A percentile compares a stretch with the other conserved stretches of the same genome.
Evolutionary conservation across 2,329 filamentous ascomycete genomes (phyloP).

Genomic region (Diaporthe aspalathi): DNA sequence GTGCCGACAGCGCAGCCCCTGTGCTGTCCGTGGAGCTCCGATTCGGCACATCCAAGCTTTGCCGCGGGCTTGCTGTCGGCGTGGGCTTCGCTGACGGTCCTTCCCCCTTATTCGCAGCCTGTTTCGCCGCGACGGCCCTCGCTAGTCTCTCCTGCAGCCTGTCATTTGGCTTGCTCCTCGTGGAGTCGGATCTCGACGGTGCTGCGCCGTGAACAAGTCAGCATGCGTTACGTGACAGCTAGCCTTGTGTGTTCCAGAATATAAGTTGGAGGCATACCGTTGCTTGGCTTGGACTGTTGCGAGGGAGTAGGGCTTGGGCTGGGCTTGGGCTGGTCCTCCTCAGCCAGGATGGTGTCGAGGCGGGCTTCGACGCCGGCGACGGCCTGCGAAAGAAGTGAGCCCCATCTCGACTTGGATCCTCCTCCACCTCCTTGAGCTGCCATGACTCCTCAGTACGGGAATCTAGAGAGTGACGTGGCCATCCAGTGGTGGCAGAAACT

Average conservation of each 20-base stretch:
- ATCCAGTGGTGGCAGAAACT: conserved; percentile 33
- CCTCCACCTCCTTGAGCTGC: conserved; percentile 59
- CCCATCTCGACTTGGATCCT: conserved; percentile 73
- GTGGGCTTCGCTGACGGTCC: conserved; percentile 58
- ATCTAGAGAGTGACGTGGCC: conserved; percentile 38
- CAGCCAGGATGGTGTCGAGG: conserved; percentile 89
- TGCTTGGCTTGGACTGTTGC: conserved; percentile 49
- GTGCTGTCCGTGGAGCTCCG: conserved; percentile 48
- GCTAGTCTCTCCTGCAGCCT: conserved; percentile 90
- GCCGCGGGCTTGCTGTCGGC: conserved; percentile 53
- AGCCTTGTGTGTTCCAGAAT: no score
- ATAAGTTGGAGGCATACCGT: conserved; percentile 42
- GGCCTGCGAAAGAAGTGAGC: conserved; percentile 85
- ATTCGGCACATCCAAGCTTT: conserved; percentile 52
- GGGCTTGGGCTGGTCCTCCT: conserved; percentile 68
- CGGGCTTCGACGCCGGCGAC: conserved; percentile 94
- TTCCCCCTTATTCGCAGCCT: conserved; percentile 57
- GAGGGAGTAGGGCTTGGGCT: conserved; percentile 47
- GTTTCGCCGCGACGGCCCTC: conserved; percentile 82
- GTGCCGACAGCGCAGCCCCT: conserved; percentile 7
- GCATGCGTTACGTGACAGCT: conserved; percentile 17
- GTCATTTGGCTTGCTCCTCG: conserved; percentile 74
- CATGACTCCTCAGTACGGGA: conserved; percentile 52
- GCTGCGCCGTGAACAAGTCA: conserved; percentile 45
- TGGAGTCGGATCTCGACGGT: conserved; percentile 72